phyloP scores from a whole-genome alignment of 2,329 filamentous ascomycete species.

The Alternaria sp. region DNA sequence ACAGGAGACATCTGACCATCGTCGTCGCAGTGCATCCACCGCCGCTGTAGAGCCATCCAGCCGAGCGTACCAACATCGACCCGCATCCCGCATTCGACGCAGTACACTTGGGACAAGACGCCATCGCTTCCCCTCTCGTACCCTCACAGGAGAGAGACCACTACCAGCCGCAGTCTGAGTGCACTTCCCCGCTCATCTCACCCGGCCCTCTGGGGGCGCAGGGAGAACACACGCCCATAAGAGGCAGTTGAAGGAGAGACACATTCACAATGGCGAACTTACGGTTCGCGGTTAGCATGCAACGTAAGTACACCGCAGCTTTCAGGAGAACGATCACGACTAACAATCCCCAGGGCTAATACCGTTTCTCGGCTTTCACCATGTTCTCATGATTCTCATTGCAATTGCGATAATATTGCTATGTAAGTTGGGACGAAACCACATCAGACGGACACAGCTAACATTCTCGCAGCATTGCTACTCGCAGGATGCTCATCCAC shows the following conservation, averaged over 20 bases:
- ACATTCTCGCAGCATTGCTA: constrained; percentile 71
- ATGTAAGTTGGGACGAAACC: constrained; percentile 67
- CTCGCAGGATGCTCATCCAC: constrained; percentile 96
- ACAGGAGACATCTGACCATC: constrained; percentile 41
- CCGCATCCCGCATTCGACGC: constrained; percentile 24
- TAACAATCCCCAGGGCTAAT: constrained; percentile 58
- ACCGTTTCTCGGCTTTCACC: constrained; percentile 71
- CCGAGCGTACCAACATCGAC: constrained; percentile 23
- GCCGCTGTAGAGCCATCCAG: constrained; percentile 34
- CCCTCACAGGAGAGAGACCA: constrained; percentile 21
- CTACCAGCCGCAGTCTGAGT: constrained; percentile 31
- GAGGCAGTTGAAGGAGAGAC: constrained; percentile 32
- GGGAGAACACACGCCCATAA: constrained; percentile 36
- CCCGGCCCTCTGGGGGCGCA: constrained; percentile 53
- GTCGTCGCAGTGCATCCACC: constrained; percentile 40
- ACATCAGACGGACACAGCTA: constrained; percentile 21
- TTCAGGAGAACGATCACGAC: constrained; percentile 22
- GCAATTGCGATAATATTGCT: constrained; percentile 91
- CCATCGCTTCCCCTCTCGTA: constrained; percentile 29
- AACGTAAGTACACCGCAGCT: constrained; percentile 46
- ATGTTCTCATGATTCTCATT: constrained; percentile 98
- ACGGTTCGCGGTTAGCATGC: constrained; percentile 59
- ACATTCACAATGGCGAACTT: constrained; percentile 55
- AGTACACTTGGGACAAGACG: constrained; percentile 28
- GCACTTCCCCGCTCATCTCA: constrained; percentile 39